These are phyloP conservation scores for Spathaspora arborariae DNA, from an alignment of 805 yeast genomes.

Conservation along the genomic window DNA sequence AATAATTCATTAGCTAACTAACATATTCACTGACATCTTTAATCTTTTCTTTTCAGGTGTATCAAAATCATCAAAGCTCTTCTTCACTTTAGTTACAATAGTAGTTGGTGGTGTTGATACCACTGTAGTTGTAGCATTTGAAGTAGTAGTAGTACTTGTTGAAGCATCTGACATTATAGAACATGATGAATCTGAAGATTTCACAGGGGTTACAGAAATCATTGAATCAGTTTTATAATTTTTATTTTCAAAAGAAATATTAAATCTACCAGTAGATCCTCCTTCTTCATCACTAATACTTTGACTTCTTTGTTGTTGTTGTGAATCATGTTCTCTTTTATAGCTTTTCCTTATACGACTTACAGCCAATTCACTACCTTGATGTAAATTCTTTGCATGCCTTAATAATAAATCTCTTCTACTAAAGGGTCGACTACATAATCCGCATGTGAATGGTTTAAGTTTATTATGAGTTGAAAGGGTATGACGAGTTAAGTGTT, in stretches of 20 bases:
- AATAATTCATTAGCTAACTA: slow-evolving; percentile 29
- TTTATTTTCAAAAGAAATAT: neutral
- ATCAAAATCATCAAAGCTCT: slow-evolving; percentile 13
- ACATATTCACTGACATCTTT: slow-evolving; percentile 41
- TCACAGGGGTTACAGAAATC: neutral
- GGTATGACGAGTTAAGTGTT: slow-evolving; percentile 41
- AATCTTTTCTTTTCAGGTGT: slow-evolving; percentile 28
- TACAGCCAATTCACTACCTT: slow-evolving; percentile 42
- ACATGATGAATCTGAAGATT: neutral
- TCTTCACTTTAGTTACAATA: neutral
- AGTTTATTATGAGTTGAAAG: slow-evolving; percentile 42
- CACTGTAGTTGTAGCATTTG: neutral
- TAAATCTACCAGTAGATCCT: neutral
- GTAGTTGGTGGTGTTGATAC: slow-evolving; percentile 1
- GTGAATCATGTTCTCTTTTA: slow-evolving; percentile 16
- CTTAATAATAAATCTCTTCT: slow-evolving; percentile 40
- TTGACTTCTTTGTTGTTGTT: slow-evolving; percentile 2
- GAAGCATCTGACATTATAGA: neutral
- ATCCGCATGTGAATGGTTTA: slow-evolving; percentile 42
- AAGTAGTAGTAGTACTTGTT: neutral
- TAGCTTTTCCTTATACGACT: slow-evolving; percentile 38
- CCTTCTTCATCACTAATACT: neutral
- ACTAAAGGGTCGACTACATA: slow-evolving; percentile 41
- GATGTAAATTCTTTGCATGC: slow-evolving; percentile 43
- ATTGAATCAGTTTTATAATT: neutral